Conservation (phyloP, 2,329 filamentous ascomycete genomes). For the Aspergillus fumigatus region DNA sequence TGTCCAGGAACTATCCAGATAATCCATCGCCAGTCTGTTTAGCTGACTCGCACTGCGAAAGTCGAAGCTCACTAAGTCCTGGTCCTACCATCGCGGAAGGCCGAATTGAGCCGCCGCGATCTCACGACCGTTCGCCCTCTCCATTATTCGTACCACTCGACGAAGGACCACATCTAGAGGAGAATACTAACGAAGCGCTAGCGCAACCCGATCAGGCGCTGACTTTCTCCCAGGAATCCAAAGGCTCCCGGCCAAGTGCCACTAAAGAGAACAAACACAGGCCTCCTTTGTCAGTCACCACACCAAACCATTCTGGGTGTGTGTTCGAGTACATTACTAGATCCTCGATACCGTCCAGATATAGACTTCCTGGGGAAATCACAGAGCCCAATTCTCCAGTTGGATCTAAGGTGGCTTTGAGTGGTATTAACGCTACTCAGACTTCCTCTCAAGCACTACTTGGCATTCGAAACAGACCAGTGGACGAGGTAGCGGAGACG, state of each 20-base stretch:
- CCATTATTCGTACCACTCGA: constrained; percentile 16
- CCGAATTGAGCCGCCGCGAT: constrained; percentile 1
- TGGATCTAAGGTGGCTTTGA: background rate
- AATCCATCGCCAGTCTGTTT: constrained; percentile 4
- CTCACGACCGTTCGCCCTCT: constrained; percentile 5
- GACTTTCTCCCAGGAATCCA: background rate
- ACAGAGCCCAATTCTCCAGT: background rate
- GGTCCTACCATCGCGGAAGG: background rate
- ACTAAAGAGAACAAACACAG: background rate
- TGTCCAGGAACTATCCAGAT: constrained; percentile 3
- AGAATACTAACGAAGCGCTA: background rate
- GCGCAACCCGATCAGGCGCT: background rate
- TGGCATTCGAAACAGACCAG: background rate
- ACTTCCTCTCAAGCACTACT: background rate
- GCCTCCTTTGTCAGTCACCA: background rate
- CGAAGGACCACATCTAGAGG: background rate
- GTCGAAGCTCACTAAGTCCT: constrained; percentile 1
- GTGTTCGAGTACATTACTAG: constrained; percentile 12
- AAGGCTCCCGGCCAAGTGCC: too few relatives aligned
- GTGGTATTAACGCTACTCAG: background rate
- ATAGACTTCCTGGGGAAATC: constrained; percentile 13
- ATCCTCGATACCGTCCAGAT: constrained; percentile 12
- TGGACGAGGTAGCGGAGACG: constrained; percentile 20
- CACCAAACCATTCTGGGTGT: background rate
- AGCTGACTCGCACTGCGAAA: background rate